Evolutionary conservation across 2,329 filamentous ascomycete species (phyloP).

Genomic region (Elsinoe arachidis): DNA sequence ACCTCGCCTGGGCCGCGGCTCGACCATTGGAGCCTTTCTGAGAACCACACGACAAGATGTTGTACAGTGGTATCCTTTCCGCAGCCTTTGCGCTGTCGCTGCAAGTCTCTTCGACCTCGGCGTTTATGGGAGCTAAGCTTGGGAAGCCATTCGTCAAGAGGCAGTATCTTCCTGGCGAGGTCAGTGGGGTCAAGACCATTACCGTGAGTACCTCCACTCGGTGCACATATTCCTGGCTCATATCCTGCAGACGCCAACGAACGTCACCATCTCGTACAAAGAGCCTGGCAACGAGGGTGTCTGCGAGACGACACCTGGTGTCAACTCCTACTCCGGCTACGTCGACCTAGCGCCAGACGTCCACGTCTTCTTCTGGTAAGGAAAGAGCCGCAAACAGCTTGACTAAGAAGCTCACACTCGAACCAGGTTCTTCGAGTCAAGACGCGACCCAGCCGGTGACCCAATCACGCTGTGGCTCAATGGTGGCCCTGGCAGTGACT

Average conservation of each 20-base stretch:
- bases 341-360: slow-evolving; percentile 25
- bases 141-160: slow-evolving; percentile 17
- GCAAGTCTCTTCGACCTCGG: slow-evolving; percentile 1
- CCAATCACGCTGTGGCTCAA: slow-evolving; percentile 54
- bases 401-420: slow-evolving; percentile 23
- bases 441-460: slow-evolving; percentile 46
- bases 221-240: not conserved
- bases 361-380: slow-evolving; percentile 47
- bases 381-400: not conserved
- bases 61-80: slow-evolving; percentile 4
- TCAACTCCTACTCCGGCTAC: slow-evolving; percentile 41
- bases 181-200: slow-evolving; percentile 37
- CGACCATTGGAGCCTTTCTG: not conserved
- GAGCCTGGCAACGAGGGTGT: slow-evolving; percentile 41
- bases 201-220: slow-evolving; percentile 9
- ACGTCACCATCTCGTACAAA: slow-evolving; percentile 43
- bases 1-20: not conserved
- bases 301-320: slow-evolving; percentile 46
- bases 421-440: slow-evolving; percentile 47
- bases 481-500: slow-evolving; percentile 49
- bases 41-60: not conserved
- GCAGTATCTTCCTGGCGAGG: slow-evolving; percentile 30
- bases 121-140: slow-evolving; percentile 10
- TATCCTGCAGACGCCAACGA: slow-evolving; percentile 28
- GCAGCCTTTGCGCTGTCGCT: slow-evolving; percentile 10